These are phyloP conservation scores for Penicillium glabrum DNA, from an alignment of 2,329 filamentous ascomycete species.

Conservation along the genomic window DNA sequence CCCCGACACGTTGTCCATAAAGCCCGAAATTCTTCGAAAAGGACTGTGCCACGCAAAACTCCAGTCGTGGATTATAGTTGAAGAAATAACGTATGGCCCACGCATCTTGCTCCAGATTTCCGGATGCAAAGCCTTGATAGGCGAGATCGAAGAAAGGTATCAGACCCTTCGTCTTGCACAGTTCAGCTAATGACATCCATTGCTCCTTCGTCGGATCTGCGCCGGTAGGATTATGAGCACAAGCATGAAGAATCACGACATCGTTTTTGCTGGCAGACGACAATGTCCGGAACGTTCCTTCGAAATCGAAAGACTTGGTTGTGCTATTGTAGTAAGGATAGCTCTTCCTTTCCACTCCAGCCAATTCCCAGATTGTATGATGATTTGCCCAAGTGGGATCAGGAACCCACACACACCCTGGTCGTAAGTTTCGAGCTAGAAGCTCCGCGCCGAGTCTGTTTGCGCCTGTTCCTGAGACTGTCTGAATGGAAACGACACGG, in stretches of 20 bases:
- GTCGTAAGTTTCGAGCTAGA: constrained; percentile 77
- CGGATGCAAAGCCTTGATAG: constrained; percentile 95
- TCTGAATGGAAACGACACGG: constrained; percentile 71
- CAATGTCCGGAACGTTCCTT: constrained; percentile 72
- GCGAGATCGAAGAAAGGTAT: constrained; percentile 97
- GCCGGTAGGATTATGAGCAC: constrained; percentile 89
- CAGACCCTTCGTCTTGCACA: constrained; percentile 75
- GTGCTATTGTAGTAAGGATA: constrained; percentile 87
- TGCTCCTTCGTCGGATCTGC: constrained; percentile 83
- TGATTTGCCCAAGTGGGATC: constrained; percentile 97
- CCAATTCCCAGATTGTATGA: constrained; percentile 77
- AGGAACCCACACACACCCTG: constrained; percentile 77
- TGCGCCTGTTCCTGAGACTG: constrained; percentile 92
- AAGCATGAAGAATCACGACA: constrained; percentile 67
- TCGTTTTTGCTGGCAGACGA: constrained; percentile 62
- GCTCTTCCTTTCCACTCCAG: constrained; percentile 72
- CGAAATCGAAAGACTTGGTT: constrained; percentile 37
- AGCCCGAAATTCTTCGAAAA: constrained; percentile 59
- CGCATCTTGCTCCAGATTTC: constrained; percentile 77
- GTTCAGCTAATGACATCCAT: constrained; percentile 76
- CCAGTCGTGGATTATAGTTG: constrained; percentile 41
- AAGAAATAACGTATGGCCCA: constrained; percentile 88
- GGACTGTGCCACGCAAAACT: constrained; percentile 19
- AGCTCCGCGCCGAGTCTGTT: constrained; percentile 88
- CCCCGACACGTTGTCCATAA: constrained; percentile 89